Evolutionary conservation across 768 basidiomycete species (phyloP), one percentile per base, ranked within the genome.

Genomic region (Mycena rosella): DNA sequence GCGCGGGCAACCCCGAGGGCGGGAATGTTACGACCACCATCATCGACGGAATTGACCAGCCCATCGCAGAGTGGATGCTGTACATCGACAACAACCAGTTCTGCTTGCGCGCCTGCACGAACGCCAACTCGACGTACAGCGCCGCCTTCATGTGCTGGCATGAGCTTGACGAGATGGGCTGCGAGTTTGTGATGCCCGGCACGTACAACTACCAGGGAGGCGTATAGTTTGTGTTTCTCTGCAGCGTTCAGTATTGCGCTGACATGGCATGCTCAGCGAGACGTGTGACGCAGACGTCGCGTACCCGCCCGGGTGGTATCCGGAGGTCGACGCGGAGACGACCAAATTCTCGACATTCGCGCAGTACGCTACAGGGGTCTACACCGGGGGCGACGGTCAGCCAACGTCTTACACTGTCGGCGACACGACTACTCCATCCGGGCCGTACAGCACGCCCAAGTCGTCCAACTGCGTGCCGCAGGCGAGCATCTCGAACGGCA

Each of bases 271-370:
- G 1, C 34, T 10, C 51, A 82, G 82, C 60, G 79, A 83, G 67
- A 78, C 77, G 36, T 83, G 82, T 52, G 82, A n/a, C n/a, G n/a
- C n/a, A n/a, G n/a, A n/a, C n/a, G n/a, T n/a, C n/a, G n/a, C n/a
- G n/a, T n/a, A n/a, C 58, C 83, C 83, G 14, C 83, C 83, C 38
- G 83, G 83, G 47, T 83, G 82, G 80, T 82, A 82, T 68, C 81
- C 82, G 47, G 80, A 78, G 18, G 80, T 78, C 49, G 78, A 77
- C 4, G 77, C 72, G 42, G 82, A 80, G 36, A 78, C 78, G 0
- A 78, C 82, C 2, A 63, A 68, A 10, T 84, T 82, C 73, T 83
- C 82, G 7, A 81, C 78, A n/a, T 84, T 82, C 58, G 81, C 81
- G 6, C 83, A 84, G 60, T 77, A 76, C 53, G 83, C 73, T 67